phyloP scores from a whole-genome alignment of 2,329 filamentous ascomycete species.

The Hypoxylon sp. region DNA sequence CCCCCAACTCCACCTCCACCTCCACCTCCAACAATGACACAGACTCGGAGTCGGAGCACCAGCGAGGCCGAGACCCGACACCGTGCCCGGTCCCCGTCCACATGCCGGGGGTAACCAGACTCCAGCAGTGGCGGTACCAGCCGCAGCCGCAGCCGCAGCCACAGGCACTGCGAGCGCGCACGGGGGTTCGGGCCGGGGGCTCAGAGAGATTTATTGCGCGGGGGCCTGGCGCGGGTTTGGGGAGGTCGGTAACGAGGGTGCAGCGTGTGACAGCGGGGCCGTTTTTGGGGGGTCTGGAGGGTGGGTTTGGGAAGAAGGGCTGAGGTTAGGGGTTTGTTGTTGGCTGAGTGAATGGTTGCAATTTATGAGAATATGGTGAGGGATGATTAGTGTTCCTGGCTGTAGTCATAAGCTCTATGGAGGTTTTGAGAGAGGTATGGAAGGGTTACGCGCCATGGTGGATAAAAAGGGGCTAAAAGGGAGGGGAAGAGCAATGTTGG shows the following conservation, averaged over 20 bases:
- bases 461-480: not conserved
- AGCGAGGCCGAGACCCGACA: not conserved
- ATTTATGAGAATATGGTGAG: not conserved
- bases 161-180: not conserved
- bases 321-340: not conserved
- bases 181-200: not conserved
- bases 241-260: not conserved
- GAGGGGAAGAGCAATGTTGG: not conserved
- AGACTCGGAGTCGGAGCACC: not conserved
- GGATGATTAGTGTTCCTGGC: not conserved
- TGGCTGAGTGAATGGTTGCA: not conserved
- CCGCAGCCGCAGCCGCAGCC: constrained; percentile 18
- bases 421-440: not conserved
- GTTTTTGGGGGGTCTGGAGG: not conserved
- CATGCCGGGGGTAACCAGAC: not conserved
- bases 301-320: not conserved
- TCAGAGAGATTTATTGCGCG: not conserved
- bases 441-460: not conserved
- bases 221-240: not conserved
- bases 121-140: constrained; percentile 32
- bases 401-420: not conserved
- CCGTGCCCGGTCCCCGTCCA: constrained; percentile 14
- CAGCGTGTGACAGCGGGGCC: not conserved
- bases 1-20: not conserved
- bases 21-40: not conserved